These are phyloP conservation scores for Bathelium albidoporum DNA, from an alignment of 495 filamentous ascomycete genomes.

Conservation along the genomic window DNA sequence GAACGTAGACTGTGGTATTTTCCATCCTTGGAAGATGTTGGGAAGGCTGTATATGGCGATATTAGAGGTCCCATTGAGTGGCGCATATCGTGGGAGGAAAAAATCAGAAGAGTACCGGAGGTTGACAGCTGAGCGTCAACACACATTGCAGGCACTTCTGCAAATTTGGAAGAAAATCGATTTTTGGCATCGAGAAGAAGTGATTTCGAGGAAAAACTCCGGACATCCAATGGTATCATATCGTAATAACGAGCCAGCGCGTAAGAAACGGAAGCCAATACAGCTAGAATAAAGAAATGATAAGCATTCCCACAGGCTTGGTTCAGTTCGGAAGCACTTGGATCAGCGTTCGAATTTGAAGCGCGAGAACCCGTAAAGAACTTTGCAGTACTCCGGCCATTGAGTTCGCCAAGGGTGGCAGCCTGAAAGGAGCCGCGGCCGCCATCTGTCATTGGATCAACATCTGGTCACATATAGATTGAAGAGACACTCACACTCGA, in stretches of 20 bases:
- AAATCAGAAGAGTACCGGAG: conserved; percentile 1
- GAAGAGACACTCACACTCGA: neutral
- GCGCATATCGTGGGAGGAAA: neutral
- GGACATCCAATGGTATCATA: neutral
- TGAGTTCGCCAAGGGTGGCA: neutral
- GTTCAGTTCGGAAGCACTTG: neutral
- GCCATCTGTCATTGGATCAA: neutral
- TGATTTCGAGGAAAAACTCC: neutral
- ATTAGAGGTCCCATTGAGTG: neutral
- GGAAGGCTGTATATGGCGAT: neutral
- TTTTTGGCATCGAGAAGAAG: neutral
- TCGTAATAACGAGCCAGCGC: neutral
- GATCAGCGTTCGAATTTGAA: neutral
- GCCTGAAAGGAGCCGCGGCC: neutral
- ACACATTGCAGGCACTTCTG: neutral
- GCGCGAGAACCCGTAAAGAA: neutral
- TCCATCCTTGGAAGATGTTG: neutral
- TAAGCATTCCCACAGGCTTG: neutral
- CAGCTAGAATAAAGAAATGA: neutral
- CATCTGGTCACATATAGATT: neutral
- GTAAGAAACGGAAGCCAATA: neutral
- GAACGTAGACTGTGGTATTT: neutral
- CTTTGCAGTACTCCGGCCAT: neutral
- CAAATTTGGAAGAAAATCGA: neutral
- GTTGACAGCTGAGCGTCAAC: neutral